Evolutionary conservation across 495 filamentous ascomycete genomes (phyloP).

Genomic region (Clohesyomyces aquaticus): DNA sequence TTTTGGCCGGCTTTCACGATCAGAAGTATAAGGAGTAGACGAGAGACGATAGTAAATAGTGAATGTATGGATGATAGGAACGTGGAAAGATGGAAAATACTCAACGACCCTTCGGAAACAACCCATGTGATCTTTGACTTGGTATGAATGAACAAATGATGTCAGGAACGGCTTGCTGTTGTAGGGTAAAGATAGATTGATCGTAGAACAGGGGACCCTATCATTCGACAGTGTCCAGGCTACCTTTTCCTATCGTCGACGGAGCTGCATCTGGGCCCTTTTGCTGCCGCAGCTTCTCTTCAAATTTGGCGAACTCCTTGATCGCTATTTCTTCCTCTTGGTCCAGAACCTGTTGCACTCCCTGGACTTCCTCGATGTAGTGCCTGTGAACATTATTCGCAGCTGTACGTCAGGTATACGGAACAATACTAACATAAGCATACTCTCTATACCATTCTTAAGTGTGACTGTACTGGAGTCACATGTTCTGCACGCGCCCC

Average conservation of each 20-base stretch:
- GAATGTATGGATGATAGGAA: no score
- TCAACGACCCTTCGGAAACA: no score
- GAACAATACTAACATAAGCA: conserved; percentile 35
- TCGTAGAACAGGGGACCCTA: no score
- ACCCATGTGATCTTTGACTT: no score
- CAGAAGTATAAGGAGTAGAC: conserved; percentile 12
- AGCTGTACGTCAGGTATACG: neutral
- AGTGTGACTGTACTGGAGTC: conserved; percentile 94
- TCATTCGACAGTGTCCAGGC: conserved; percentile 62
- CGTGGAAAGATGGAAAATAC: no score
- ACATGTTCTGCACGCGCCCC: conserved; percentile 92
- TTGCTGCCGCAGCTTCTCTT: conserved; percentile 85
- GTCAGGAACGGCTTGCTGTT: no score
- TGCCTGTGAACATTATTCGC: conserved; percentile 57
- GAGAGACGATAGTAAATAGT: no score
- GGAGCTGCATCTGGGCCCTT: conserved; percentile 63
- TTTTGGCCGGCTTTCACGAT: conserved; percentile 52
- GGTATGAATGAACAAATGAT: no score
- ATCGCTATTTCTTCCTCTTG: conserved; percentile 89
- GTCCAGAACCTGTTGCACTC: conserved; percentile 88
- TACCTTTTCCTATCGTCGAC: conserved; percentile 67
- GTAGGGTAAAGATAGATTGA: no score
- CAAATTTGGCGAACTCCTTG: conserved; percentile 91
- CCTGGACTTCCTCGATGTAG: conserved; percentile 92
- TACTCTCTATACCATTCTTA: conserved; percentile 87